Evolutionary conservation across 2,329 filamentous ascomycete genomes (phyloP).

Genomic region (Colletotrichum gigasporum): DNA sequence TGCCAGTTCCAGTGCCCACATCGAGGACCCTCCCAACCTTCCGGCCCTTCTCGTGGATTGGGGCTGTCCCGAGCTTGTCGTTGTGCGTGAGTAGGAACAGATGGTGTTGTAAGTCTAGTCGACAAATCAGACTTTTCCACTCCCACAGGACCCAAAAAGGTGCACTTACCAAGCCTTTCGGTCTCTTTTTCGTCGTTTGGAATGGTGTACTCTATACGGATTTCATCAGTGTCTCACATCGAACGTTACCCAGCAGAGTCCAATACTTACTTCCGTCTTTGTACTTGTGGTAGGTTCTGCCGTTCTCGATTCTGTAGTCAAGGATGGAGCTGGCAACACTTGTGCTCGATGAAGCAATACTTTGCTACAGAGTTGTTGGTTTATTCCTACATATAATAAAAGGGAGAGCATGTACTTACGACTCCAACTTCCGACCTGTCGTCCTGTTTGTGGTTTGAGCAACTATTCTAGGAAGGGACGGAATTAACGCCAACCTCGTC

Average conservation of each 20-base stretch:
- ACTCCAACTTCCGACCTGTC: too few species aligned
- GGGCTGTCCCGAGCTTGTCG: neutral
- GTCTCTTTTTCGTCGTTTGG: constrained; percentile 2
- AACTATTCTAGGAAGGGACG: too few species aligned
- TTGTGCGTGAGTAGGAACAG: neutral
- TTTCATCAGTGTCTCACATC: neutral
- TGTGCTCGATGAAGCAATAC: constrained; percentile 34
- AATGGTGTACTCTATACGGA: neutral
- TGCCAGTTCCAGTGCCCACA: too few species aligned
- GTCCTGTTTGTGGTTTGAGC: too few species aligned
- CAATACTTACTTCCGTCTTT: constrained; percentile 13
- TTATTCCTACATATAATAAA: too few species aligned
- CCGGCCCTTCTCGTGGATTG: neutral
- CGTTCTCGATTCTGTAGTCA: constrained; percentile 17
- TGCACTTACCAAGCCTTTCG: constrained; percentile 1
- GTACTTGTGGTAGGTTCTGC: constrained; percentile 34
- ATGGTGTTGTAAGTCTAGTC: neutral
- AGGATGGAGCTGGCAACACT: constrained; percentile 45
- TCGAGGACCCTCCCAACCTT: constrained; percentile 37
- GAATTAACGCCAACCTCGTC: too few species aligned
- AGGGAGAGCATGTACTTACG: too few species aligned
- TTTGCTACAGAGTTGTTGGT: too few species aligned
- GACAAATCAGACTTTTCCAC: neutral
- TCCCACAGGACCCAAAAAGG: neutral
- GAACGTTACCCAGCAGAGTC: neutral